These are phyloP conservation scores for Dactylella cylindrospora DNA, from an alignment of 2,329 filamentous ascomycete genomes.

Conservation along the genomic window DNA sequence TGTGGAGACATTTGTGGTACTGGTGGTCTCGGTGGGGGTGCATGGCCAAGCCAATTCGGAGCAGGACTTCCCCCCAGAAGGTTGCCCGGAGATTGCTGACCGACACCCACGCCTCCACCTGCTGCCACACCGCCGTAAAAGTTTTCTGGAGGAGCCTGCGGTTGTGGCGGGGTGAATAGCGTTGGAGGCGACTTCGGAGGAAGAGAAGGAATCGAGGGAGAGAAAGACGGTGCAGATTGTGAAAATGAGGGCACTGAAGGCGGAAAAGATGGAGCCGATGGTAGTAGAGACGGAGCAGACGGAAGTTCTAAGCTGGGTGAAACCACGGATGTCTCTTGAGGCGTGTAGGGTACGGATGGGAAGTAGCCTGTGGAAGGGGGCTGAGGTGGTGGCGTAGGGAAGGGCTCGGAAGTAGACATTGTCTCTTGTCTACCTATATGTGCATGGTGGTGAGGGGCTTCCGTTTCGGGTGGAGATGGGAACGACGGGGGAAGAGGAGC, in stretches of 20 bases:
- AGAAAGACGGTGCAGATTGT: slow-evolving; percentile 10
- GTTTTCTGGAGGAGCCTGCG: too few species aligned
- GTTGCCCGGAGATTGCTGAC: slow-evolving; percentile 9
- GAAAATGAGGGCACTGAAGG: slow-evolving; percentile 16
- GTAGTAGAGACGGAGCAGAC: slow-evolving; percentile 47
- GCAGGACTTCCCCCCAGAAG: slow-evolving; percentile 4
- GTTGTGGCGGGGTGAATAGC: too few species aligned
- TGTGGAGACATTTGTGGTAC: not conserved
- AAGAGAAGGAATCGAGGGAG: not conserved
- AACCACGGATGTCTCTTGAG: slow-evolving; percentile 48
- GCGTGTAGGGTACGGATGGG: slow-evolving; percentile 44
- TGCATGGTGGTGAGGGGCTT: slow-evolving; percentile 20
- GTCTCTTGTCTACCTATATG: slow-evolving; percentile 33
- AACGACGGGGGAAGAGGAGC: slow-evolving; percentile 50
- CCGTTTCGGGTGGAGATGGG: slow-evolving; percentile 49
- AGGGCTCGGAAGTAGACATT: slow-evolving; percentile 52
- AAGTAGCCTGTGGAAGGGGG: slow-evolving; percentile 45
- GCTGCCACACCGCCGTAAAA: slow-evolving; percentile 16
- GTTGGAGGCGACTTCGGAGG: not conserved
- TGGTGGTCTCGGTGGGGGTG: slow-evolving; percentile 8
- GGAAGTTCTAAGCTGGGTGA: slow-evolving; percentile 42
- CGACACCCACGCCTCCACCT: slow-evolving; percentile 19
- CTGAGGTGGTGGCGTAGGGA: slow-evolving; percentile 52
- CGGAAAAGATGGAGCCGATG: slow-evolving; percentile 21
- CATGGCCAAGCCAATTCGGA: slow-evolving; percentile 34